These are phyloP conservation scores for Aspergillus egyptiacus DNA, from an alignment of 495 filamentous ascomycete genomes.

Conservation along the genomic window DNA sequence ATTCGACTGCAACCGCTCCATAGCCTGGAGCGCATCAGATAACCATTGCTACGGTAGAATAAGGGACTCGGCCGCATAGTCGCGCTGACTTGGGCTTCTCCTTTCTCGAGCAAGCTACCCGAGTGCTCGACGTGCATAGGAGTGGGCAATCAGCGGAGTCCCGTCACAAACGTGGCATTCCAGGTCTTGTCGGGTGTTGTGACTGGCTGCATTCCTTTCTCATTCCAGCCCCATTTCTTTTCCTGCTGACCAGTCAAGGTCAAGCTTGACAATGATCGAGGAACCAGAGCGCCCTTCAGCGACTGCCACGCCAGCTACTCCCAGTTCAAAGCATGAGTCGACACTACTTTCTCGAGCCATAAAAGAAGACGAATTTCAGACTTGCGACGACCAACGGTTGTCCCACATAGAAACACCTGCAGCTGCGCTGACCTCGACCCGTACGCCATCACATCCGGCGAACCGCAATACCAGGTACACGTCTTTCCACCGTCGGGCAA, in stretches of 20 bases:
- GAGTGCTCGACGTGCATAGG: constrained; percentile 19
- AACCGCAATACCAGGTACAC: constrained; percentile 20
- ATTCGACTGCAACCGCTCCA: background rate
- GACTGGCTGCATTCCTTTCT: constrained; percentile 14
- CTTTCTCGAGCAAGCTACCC: constrained; percentile 3
- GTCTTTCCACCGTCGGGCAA: constrained; percentile 37
- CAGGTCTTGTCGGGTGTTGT: constrained; percentile 24
- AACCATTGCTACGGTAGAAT: too few relatives aligned
- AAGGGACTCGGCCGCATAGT: too few relatives aligned
- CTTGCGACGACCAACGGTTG: constrained; percentile 15
- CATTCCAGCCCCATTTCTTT: constrained; percentile 19
- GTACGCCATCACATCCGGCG: constrained; percentile 14
- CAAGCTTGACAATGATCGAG: constrained; percentile 17
- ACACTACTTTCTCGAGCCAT: constrained; percentile 7
- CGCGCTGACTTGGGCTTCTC: constrained; percentile 12
- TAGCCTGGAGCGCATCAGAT: background rate
- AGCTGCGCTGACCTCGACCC: constrained; percentile 17
- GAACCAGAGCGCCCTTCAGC: constrained; percentile 17
- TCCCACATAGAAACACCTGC: constrained; percentile 14
- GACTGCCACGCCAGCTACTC: constrained; percentile 16
- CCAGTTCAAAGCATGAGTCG: constrained; percentile 9
- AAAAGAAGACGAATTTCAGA: constrained; percentile 8
- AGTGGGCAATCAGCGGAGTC: constrained; percentile 22
- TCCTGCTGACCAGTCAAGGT: constrained; percentile 14
- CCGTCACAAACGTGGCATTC: constrained; percentile 39